Percentiles rank a stretch among this genome's conserved stretches.
Conservation (phyloP, 768 basidiomycete species). For the Amanita jacksonii region DNA sequence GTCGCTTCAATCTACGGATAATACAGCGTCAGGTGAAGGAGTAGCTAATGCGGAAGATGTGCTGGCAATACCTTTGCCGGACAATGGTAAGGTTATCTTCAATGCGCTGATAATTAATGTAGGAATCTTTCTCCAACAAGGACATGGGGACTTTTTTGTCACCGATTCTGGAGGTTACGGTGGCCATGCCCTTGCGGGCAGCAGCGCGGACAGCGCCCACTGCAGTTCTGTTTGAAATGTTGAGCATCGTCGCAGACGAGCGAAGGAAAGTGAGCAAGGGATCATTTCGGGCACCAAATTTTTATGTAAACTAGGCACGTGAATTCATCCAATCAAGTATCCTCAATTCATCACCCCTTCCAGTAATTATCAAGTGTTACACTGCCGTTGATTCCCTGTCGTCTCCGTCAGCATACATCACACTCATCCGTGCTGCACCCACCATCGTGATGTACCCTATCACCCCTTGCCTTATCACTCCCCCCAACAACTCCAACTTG, state of each 20-base stretch:
- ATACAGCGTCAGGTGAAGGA: constrained; percentile 5
- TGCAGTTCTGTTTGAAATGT: constrained; percentile 44
- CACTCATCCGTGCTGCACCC: constrained; percentile 6
- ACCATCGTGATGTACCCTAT: constrained; percentile 51
- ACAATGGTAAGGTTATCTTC: constrained; percentile 93
- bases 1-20: constrained; percentile 56
- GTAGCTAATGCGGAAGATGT: background rate
- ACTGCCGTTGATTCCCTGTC: constrained; percentile 32
- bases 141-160: constrained; percentile 90
- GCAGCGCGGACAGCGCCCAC: constrained; percentile 43
- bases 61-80: constrained; percentile 58
- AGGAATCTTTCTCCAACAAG: constrained; percentile 69
- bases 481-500: constrained; percentile 38
- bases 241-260: constrained; percentile 49
- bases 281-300: constrained; percentile 28
- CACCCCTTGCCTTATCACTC: constrained; percentile 40
- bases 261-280: constrained; percentile 19
- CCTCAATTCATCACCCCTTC: constrained; percentile 19
- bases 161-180: constrained; percentile 69
- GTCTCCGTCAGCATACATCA: background rate
- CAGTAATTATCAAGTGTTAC: constrained; percentile 28
- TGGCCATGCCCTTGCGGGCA: constrained; percentile 60
- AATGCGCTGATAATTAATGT: constrained; percentile 94
- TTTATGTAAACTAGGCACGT: constrained; percentile 21
- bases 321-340: too few species aligned